Evolutionary conservation across 169 alveolate genomes (phyloP).

Genomic region (Plasmodium adleri): DNA sequence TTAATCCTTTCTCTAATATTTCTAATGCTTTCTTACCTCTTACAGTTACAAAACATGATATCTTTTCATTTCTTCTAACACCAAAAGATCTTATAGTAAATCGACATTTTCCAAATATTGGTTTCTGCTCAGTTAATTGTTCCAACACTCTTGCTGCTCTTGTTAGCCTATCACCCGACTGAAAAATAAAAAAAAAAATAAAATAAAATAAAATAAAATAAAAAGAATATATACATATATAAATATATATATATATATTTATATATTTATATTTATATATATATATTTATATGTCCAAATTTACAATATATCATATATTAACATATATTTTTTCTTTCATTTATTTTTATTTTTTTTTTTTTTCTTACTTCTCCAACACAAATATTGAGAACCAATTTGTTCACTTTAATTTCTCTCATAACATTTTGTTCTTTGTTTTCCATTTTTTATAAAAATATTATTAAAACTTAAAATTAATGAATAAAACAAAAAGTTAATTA

Average conservation of each 20-base stretch:
- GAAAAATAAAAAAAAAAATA: background rate
- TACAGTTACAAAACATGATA: slow-evolving; percentile 98
- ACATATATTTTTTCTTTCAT: background rate
- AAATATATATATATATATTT: background rate
- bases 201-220: background rate
- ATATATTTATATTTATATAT: slow-evolving; percentile 43
- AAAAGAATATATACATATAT: background rate
- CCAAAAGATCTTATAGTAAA: slow-evolving; percentile 98
- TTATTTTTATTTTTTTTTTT: background rate
- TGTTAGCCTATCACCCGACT: slow-evolving; percentile 99
- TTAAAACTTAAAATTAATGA: background rate
- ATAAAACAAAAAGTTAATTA: background rate
- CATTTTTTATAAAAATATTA: slow-evolving; percentile 48
- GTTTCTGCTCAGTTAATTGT: slow-evolving; percentile 99
- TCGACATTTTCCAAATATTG: slow-evolving; percentile 97
- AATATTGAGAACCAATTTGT: slow-evolving; percentile 98
- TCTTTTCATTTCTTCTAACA: slow-evolving; percentile 99
- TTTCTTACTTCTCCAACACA: slow-evolving; percentile 97
- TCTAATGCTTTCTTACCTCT: slow-evolving; percentile 99
- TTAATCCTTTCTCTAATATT: slow-evolving; percentile 98
- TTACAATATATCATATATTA: background rate
- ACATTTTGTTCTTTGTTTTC: slow-evolving; percentile 93
- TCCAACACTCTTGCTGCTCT: slow-evolving; percentile 99
- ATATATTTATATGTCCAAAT: background rate
- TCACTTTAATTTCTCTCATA: slow-evolving; percentile 99